Evolutionary conservation across 306 rosid species (phyloP), one percentile per base, ranked within the genome.

Genomic region (Pyrus betulifolia): DNA sequence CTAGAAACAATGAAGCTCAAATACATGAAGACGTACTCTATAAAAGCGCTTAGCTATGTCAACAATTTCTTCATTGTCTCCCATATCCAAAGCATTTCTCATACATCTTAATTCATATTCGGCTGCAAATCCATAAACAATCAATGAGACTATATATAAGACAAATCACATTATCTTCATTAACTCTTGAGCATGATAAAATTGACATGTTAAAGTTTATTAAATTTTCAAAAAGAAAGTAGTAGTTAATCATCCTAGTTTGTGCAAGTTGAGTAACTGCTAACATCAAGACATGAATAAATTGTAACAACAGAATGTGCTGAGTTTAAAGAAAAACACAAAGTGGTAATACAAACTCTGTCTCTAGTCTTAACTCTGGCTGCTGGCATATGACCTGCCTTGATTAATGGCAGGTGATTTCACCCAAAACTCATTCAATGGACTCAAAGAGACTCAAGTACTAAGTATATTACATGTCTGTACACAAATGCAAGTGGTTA

Each of bases 41-140:
- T 81, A 89, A 40, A 89, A 87, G 21, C 72, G 68, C 85, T 73
- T 40, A 8, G 89, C 93, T 78, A 85, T 83, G 33, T 70, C 67
- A 31, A 69, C 25, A 84, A 87, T 51, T 77, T 66, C 73, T 14
- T 67, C 82, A 45, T 78, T 76, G 23, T 87, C 91, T 31, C 74
- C 75, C 79, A 87, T 86, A 33, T 87, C 88, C 75, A 89, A 86
- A 60, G 65, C 80, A 25, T 35, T 71, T 80, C 85, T 76, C 78
- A 89, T 66, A 71, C 35, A 72, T 57, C 67, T 72, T 80, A 76
- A 44, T 54, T 80, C 52, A 78, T 87, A n/a, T 89, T 89, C 5
- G 46, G 83, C 91, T 89, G 91, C 69, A 69, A 22, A 69, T 8
- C 15, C 22, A 71, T 55, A 35, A 61, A 68, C 2, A 61, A 12